Percentiles rank a stretch among this genome's conserved stretches.
phyloP scores from a whole-genome alignment of 352 stramenopile genomes.

The Pythium rishiriense region DNA sequence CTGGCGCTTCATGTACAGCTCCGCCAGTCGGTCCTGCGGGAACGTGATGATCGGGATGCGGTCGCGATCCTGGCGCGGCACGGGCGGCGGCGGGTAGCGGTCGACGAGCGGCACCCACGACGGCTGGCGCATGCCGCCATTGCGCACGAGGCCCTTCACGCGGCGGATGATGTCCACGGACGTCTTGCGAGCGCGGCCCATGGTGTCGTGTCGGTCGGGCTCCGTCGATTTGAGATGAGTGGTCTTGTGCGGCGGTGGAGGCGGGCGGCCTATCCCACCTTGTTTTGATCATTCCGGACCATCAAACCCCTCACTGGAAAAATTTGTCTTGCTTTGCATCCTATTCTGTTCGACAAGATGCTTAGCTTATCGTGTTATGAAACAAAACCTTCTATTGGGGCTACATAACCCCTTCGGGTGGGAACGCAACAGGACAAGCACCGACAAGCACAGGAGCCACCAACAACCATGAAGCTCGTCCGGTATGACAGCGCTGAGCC shows the following conservation, averaged over 20 bases:
- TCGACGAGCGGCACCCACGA: conserved; percentile 76
- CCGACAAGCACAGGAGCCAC: conserved; percentile 19
- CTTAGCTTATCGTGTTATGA: not conserved
- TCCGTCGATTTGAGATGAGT: conserved; percentile 16
- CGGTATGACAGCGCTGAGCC: conserved; percentile 21
- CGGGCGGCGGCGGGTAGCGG: conserved; percentile 70
- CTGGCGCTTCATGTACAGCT: conserved; percentile 78
- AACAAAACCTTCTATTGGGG: not conserved
- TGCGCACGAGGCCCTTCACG: conserved; percentile 75
- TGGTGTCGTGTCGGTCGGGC: conserved; percentile 34
- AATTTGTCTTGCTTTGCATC: not conserved
- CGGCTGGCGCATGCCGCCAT: conserved; percentile 74
- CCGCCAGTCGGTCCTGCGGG: conserved; percentile 80
- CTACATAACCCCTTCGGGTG: conserved; percentile 6
- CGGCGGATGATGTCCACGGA: conserved; percentile 80
- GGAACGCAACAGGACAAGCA: not conserved
- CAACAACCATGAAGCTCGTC: conserved; percentile 43
- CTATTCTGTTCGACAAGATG: not conserved
- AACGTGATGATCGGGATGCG: conserved; percentile 80
- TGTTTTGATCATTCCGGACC: not conserved
- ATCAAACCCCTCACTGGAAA: not conserved
- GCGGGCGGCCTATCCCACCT: not conserved
- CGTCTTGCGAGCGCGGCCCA: conserved; percentile 77
- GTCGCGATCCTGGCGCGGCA: conserved; percentile 74
- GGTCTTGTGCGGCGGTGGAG: conserved; percentile 20